A percentile compares a stretch with the other conserved stretches of the same genome.
These are phyloP conservation scores for Citrus australasica DNA, from an alignment of 345 rosid genomes.

Conservation along the genomic window DNA sequence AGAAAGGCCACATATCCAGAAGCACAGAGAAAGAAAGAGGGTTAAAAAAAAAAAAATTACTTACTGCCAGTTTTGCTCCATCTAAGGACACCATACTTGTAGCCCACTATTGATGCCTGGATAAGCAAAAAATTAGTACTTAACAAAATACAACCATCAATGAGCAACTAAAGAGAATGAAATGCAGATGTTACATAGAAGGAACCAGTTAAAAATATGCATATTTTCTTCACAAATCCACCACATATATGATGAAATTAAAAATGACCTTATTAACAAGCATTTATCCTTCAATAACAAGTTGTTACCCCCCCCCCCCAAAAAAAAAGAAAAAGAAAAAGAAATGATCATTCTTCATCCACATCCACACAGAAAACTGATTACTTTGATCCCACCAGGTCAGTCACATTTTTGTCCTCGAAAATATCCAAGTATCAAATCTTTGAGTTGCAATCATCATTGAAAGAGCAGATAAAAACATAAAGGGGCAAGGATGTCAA, in stretches of 20 bases:
- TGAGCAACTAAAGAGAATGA: background rate
- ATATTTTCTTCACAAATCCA: background rate
- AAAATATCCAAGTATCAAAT: background rate
- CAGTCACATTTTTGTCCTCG: background rate
- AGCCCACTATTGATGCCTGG: constrained; percentile 96
- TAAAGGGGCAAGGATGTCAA: background rate
- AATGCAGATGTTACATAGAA: background rate
- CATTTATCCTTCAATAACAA: background rate
- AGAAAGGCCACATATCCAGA: background rate
- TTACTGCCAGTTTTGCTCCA: constrained; percentile 95
- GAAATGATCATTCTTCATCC: background rate
- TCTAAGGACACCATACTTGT: constrained; percentile 90
- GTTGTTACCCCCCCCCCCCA: background rate
- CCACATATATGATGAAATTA: background rate
- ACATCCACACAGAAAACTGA: background rate
- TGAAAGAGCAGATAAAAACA: background rate
- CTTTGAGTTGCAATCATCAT: background rate
- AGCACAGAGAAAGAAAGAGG: background rate
- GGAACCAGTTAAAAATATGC: background rate
- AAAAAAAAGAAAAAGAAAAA: background rate
- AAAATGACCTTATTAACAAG: background rate
- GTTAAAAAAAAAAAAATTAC: constrained; percentile 9
- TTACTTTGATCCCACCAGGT: background rate
- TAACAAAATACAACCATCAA: background rate
- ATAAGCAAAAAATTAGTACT: background rate